phyloP scores from a whole-genome alignment of 495 filamentous ascomycete species.

The Aspergillus bridgeri region DNA sequence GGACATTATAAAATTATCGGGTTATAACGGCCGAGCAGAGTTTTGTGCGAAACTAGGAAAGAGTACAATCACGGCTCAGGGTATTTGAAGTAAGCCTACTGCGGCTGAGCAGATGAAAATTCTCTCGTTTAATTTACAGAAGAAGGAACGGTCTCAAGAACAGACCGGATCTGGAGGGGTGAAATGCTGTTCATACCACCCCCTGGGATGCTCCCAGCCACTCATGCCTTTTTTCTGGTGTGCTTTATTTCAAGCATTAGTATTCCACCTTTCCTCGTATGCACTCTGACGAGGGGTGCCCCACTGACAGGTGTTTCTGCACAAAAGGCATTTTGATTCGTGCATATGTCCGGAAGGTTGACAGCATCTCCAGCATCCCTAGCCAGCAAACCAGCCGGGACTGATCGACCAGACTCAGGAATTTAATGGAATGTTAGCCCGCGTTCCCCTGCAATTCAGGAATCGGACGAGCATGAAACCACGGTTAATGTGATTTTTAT shows the following conservation, averaged over 20 bases:
- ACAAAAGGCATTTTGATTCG: conserved; percentile 7
- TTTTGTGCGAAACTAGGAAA: background rate
- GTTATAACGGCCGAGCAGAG: background rate
- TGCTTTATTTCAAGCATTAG: background rate
- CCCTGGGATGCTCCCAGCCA: background rate
- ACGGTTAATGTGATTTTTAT: background rate
- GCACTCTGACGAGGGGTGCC: conserved; percentile 2
- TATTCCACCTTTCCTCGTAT: background rate
- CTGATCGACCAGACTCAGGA: background rate
- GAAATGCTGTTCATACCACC: background rate
- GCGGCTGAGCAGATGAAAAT: background rate
- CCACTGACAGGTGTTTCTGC: conserved; percentile 12
- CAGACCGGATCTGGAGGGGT: background rate
- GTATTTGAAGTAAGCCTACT: background rate
- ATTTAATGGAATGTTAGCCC: background rate
- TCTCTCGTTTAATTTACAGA: background rate
- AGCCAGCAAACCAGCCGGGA: background rate
- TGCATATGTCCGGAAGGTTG: background rate
- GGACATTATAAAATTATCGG: background rate
- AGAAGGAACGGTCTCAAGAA: background rate
- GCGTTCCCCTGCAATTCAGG: background rate
- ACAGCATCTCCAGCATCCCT: background rate
- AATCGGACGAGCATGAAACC: background rate
- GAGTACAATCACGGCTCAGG: background rate
- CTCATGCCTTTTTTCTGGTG: background rate